Conservation (phyloP, 768 basidiomycete genomes). For the Tulasnella sp. region DNA sequence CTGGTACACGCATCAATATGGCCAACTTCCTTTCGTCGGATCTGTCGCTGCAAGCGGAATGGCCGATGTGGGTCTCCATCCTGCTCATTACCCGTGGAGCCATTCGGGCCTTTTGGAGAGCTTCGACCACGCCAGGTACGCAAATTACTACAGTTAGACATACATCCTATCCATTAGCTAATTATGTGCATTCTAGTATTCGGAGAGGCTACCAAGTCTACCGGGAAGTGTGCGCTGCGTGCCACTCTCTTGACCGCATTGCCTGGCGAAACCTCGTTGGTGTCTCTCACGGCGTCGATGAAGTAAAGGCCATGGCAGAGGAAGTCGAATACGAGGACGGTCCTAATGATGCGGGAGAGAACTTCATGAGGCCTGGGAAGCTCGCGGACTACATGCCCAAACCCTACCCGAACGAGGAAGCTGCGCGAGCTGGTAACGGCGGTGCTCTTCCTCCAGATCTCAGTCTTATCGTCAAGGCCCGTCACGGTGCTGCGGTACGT, state of each 20-base stretch:
- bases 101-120: slow-evolving; percentile 82
- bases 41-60: slow-evolving; percentile 89
- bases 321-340: slow-evolving; percentile 96
- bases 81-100: slow-evolving; percentile 78
- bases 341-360: slow-evolving; percentile 87
- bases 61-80: slow-evolving; percentile 91
- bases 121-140: slow-evolving; percentile 93
- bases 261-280: slow-evolving; percentile 99
- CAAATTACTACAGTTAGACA: slow-evolving; percentile 15
- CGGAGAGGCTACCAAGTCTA: slow-evolving; percentile 95
- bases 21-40: slow-evolving; percentile 76
- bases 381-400: slow-evolving; percentile 92
- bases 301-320: slow-evolving; percentile 84
- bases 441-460: slow-evolving; percentile 97
- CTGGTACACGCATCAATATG: slow-evolving; percentile 95
- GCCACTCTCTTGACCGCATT: slow-evolving; percentile 97
- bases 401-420: slow-evolving; percentile 97
- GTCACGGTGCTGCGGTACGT: slow-evolving; percentile 90
- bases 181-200: slow-evolving; percentile 43
- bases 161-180: not conserved
- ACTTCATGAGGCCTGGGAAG: slow-evolving; percentile 98
- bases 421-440: slow-evolving; percentile 84
- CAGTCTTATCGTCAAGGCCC: slow-evolving; percentile 93
- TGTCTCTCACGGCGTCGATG: slow-evolving; percentile 90
- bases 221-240: slow-evolving; percentile 97